These are phyloP conservation scores for Xylaria digitata DNA, from an alignment of 2,329 filamentous ascomycete species.

Conservation along the genomic window DNA sequence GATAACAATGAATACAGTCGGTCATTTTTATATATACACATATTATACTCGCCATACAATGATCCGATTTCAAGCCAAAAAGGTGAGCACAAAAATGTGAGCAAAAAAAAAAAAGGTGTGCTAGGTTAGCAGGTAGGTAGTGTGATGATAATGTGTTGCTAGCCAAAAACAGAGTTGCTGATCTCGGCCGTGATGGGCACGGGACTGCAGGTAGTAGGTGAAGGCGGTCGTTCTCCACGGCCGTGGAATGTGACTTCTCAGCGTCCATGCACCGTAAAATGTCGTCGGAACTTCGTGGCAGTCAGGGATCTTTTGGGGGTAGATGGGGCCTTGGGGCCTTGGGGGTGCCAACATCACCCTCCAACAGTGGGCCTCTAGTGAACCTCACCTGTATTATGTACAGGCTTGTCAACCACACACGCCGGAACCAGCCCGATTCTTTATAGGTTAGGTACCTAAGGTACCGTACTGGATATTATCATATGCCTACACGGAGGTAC, in stretches of 20 bases:
- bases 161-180: conserved; percentile 3
- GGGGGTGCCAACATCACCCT: conserved; percentile 32
- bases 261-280: conserved; percentile 32
- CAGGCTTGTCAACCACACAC: conserved; percentile 18
- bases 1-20: neutral
- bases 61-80: no score
- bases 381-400: conserved; percentile 13
- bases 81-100: no score
- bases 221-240: conserved; percentile 30
- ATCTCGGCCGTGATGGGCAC: conserved; percentile 21
- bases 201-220: conserved; percentile 20
- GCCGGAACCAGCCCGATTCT: conserved; percentile 25
- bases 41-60: no score
- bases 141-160: no score
- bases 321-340: conserved; percentile 27
- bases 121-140: no score
- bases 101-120: no score
- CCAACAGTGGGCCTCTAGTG: conserved; percentile 17
- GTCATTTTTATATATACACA: no score
- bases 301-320: conserved; percentile 36
- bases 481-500: no score
- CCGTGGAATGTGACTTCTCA: conserved; percentile 40
- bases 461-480: neutral
- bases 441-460: neutral
- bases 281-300: conserved; percentile 45